Evolutionary conservation across 2,329 filamentous ascomycete genomes (phyloP).

Genomic region (Ceratocystis colombiana): DNA sequence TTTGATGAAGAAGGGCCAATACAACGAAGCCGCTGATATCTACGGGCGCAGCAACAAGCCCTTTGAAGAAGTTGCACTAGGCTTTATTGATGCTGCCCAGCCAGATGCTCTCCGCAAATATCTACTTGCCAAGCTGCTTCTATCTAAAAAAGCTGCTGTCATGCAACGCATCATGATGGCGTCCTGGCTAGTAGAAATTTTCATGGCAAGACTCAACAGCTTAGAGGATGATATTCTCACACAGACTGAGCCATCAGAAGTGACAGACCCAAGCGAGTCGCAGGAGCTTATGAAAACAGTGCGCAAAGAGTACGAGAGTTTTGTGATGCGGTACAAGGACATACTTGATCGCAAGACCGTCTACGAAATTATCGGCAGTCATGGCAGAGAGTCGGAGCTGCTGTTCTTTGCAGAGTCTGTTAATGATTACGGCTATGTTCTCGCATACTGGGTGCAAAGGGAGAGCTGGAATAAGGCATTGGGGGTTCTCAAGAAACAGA

Average conservation of each 20-base stretch:
- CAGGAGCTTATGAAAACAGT: conserved; percentile 60
- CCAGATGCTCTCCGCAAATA: conserved; percentile 87
- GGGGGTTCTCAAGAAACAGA: conserved; percentile 84
- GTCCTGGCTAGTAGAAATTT: conserved; percentile 89
- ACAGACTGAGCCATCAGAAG: conserved; percentile 59
- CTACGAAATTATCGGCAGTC: conserved; percentile 92
- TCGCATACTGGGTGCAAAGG: conserved; percentile 94
- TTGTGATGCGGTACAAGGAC: conserved; percentile 70
- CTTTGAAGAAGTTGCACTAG: conserved; percentile 89
- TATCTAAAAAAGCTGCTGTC: conserved; percentile 67
- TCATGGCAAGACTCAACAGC: conserved; percentile 93
- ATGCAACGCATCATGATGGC: conserved; percentile 97
- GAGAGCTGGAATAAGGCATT: conserved; percentile 86
- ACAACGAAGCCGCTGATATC: conserved; percentile 72
- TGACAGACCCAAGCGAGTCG: conserved; percentile 58
- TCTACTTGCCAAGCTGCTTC: conserved; percentile 69
- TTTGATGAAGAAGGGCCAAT: conserved; percentile 70
- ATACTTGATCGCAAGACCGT: conserved; percentile 86
- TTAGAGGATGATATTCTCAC: conserved; percentile 91
- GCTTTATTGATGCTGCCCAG: conserved; percentile 81
- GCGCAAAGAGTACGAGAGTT: conserved; percentile 75
- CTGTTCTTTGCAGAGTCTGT: conserved; percentile 81
- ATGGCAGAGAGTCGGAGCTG: conserved; percentile 86
- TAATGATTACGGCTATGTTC: conserved; percentile 86
- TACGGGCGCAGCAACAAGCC: conserved; percentile 94